Evolutionary conservation across 352 stramenopile species (phyloP), one percentile per base, ranked within the genome.

Genomic region (Elongisporangium senticosum): DNA sequence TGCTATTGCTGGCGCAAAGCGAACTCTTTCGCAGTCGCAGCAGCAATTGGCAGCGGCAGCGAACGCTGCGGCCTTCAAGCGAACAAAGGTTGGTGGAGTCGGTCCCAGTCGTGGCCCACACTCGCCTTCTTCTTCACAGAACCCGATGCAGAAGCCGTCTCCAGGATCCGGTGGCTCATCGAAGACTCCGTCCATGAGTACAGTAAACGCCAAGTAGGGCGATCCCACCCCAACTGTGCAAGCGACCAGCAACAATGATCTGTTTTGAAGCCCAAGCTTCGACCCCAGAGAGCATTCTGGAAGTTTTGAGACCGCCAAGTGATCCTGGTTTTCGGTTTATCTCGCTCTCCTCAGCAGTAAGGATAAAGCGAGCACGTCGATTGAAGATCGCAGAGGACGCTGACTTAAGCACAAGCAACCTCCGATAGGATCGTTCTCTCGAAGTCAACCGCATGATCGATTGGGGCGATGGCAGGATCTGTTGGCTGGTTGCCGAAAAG

Each of bases 121-220:
- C 64, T 74, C 74, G 47, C 74, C 80, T 28, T 75, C 85, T 58
- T 59, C 79, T 1, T 77, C 71, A 58, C 63, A 75, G 53, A 79
- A 71, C 52, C 61, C 67, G 24, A 86, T 92, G 74, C 80, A 86
- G 62, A 93, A 93, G 63, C 72, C 82, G 55, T 77, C 80, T 49
- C 69, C 76, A 72, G 79, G 80, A 65, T 64, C 72, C 53, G 76
- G 77, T 71, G 80, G 79, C 61, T 85, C 83, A 50, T 89, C 79
- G 53, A 93, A 93, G 76, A 90, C 83, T 64, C 83, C 83, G 66
- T 82, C 83, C 54, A 89, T 93, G 81, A 89, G 83, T 79, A 83
- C 83, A 70, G 83, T 93, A 56, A 93, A 93, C 77, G 83, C 83
- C 75, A 93, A 93, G 74, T 93, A 93, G 33, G 33, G 33, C 33